phyloP scores from a whole-genome alignment of 768 basidiomycete genomes.

The Amanita pallidorosea region DNA sequence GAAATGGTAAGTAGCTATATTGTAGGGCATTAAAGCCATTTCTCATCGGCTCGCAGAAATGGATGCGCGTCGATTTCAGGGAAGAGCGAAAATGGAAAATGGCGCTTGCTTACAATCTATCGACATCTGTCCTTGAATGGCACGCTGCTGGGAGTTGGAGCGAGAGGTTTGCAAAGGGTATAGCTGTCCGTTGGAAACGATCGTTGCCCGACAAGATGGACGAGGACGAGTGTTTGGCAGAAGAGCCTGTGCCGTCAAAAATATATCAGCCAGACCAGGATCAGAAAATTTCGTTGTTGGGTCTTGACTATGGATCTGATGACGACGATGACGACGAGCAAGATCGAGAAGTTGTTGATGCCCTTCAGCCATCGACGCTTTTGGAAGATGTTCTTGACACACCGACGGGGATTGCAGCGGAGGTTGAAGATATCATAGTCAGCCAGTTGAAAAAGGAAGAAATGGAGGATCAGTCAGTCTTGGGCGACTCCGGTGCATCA shows the following conservation, averaged over 20 bases:
- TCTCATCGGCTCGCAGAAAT: constrained; percentile 46
- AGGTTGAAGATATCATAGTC: constrained; percentile 11
- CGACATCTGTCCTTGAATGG: constrained; percentile 81
- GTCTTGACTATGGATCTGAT: constrained; percentile 49
- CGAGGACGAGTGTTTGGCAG: constrained; percentile 8
- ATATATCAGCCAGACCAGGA: constrained; percentile 8
- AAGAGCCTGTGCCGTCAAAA: constrained; percentile 18
- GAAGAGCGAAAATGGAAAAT: constrained; percentile 94
- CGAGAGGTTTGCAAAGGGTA: constrained; percentile 54
- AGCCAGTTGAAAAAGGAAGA: constrained; percentile 11
- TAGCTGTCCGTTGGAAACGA: constrained; percentile 56
- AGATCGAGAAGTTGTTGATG: constrained; percentile 43
- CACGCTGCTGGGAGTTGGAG: constrained; percentile 59
- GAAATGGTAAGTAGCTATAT: constrained; percentile 65
- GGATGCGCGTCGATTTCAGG: constrained; percentile 93
- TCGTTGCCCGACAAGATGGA: constrained; percentile 26
- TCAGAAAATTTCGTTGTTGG: constrained; percentile 23
- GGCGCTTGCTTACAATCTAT: constrained; percentile 72
- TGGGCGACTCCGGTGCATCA: neutral
- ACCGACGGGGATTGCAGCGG: constrained; percentile 9
- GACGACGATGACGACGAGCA: constrained; percentile 60
- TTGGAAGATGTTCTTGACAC: constrained; percentile 52
- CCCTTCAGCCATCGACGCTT: constrained; percentile 39
- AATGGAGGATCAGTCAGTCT: constrained; percentile 2
- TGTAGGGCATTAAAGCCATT: constrained; percentile 4